Evolutionary conservation across 1,284 basidiomycete species (phyloP).

Genomic region (Leccinum huronense): DNA sequence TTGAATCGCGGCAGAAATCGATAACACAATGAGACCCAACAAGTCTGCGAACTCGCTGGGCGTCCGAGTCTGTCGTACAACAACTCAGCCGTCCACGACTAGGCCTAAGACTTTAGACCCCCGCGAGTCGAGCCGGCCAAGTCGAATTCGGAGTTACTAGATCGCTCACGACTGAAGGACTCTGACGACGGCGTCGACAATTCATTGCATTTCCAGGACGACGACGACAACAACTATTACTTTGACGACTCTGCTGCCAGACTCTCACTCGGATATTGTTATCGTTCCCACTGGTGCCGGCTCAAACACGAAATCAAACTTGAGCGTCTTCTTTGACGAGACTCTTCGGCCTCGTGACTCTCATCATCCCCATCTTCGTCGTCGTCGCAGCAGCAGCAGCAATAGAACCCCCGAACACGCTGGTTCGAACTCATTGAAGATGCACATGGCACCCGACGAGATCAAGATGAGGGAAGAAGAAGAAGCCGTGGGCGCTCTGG

Average conservation of each 20-base stretch:
- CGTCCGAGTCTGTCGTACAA: constrained; percentile 20
- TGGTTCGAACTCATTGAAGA: constrained; percentile 1
- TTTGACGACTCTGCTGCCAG: not conserved
- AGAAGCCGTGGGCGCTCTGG: constrained; percentile 30
- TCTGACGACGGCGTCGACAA: constrained; percentile 13
- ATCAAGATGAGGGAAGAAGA: constrained; percentile 16
- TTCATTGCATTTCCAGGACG: constrained; percentile 20
- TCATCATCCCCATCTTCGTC: not conserved
- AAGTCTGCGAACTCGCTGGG: constrained; percentile 2
- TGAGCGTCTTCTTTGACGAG: not conserved
- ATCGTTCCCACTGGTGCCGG: not conserved
- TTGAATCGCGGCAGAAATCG: not conserved
- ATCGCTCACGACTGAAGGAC: constrained; percentile 11
- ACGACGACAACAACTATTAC: constrained; percentile 12
- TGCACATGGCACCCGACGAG: constrained; percentile 27
- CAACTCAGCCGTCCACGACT: not conserved
- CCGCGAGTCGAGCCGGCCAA: not conserved
- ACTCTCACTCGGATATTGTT: not conserved
- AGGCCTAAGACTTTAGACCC: not conserved
- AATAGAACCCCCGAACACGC: not conserved
- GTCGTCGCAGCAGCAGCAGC: not conserved
- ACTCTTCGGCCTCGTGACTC: not conserved
- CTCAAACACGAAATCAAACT: not conserved
- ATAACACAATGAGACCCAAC: constrained; percentile 5
- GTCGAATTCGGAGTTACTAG: constrained; percentile 17